Evolutionary conservation across 768 basidiomycete genomes (phyloP), one percentile per base, ranked within the genome.

Genomic region (Rhodotorula kratochvilovae): DNA sequence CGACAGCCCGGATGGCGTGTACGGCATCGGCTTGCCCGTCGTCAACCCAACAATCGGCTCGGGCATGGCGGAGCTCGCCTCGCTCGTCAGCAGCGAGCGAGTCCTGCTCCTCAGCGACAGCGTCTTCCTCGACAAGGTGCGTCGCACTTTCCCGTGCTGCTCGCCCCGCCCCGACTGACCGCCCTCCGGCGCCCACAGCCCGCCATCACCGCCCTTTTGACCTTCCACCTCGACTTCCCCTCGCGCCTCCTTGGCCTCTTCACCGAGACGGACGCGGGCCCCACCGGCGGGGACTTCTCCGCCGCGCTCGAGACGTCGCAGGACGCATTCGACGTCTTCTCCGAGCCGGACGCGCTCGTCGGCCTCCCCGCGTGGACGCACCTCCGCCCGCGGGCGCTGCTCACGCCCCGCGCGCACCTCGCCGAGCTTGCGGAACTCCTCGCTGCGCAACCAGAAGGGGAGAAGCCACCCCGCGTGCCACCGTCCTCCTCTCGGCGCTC

Each of bases 51-150:
- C 53, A 36, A 39, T 36, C 17, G 71, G 71, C 3, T 66, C 63
- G 3, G 71, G 71, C 2, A 21, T 72, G 31, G 13, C 42, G 15
- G 60, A 72, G 33, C 43, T 72, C 8, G 67, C 33, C 4, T 45
- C 36, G 27, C 29, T 62, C 8, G 63, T 50, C 51, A 63, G 45
- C 56, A 5, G 36, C 11, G 71, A 72, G 36, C 31, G 46, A 0
- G 63, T 72, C 2, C 43, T 72, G 2, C 17, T 72, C 6, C 36
- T 72, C 10, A 72, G 71, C 67, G 71, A 72, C 50, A 68, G 55
- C 56, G 63, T 72, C 25, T 27, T 36, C n/a, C 48, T 67, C 39
- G 71, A 72, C 67, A 72, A 72, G 67, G 71, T 68, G 33, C 39
- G 63, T 50, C 39, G 27, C 33, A 17, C 36, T 27, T 4, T 7